Evolutionary conservation across 805 yeast genomes (phyloP).

Genomic region (Lachancea sp.): DNA sequence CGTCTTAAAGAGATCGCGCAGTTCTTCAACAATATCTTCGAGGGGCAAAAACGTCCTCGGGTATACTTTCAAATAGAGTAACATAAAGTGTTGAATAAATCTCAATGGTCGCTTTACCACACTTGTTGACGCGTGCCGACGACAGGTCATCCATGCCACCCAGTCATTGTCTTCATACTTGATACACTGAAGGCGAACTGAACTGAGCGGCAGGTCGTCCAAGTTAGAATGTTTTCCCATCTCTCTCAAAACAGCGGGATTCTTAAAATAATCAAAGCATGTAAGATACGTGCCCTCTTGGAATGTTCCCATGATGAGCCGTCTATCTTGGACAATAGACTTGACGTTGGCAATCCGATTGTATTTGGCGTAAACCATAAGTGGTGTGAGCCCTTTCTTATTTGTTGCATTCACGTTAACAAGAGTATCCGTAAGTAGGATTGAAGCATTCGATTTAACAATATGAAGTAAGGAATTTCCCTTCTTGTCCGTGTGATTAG

Average conservation of each 20-base stretch:
- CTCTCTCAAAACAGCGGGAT: conserved; percentile 18
- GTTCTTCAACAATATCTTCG: conserved; percentile 13
- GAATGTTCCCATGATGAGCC: conserved; percentile 40
- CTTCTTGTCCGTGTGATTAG: conserved; percentile 61
- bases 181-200: conserved; percentile 17
- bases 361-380: conserved; percentile 64
- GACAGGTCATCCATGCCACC: conserved; percentile 14
- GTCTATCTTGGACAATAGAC: conserved; percentile 42
- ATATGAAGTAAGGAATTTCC: conserved; percentile 78
- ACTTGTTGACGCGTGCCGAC: conserved; percentile 1
- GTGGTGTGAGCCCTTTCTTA: conserved; percentile 54
- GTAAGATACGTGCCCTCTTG: conserved; percentile 32
- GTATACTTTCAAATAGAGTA: conserved; percentile 11
- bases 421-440: conserved; percentile 34
- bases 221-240: conserved; percentile 12
- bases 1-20: conserved; percentile 12
- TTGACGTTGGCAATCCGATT: conserved; percentile 55
- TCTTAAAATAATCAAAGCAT: conserved; percentile 43
- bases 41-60: conserved; percentile 24
- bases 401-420: conserved; percentile 58
- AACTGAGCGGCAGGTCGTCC: conserved; percentile 1
- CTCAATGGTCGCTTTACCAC: conserved; percentile 16
- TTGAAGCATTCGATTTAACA: conserved; percentile 44
- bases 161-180: conserved; percentile 21
- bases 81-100: conserved; percentile 18